A percentile compares a stretch with the other conserved stretches of the same genome.
Evolutionary conservation across 1,284 basidiomycete genomes (phyloP).

Genomic region (Rhodotorula sp.): DNA sequence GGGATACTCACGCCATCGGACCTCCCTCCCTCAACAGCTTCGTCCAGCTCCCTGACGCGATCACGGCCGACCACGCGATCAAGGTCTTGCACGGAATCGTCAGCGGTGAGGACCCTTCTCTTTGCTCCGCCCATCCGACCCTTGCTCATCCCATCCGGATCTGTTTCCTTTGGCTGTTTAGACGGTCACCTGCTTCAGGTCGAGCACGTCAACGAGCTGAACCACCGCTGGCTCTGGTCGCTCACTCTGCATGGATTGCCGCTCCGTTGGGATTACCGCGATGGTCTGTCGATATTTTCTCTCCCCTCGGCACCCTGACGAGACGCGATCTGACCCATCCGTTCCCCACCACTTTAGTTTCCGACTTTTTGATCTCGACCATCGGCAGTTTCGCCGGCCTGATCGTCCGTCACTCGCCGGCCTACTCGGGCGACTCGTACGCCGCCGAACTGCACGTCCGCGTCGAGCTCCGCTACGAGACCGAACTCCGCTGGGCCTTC

Average conservation of each 20-base stretch:
- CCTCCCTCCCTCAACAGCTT: neutral
- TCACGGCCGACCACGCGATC: slow-evolving; percentile 19
- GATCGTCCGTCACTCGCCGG: slow-evolving; percentile 6
- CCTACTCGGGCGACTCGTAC: neutral
- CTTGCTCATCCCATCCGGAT: too few species aligned
- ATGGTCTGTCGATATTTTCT: slow-evolving; percentile 9
- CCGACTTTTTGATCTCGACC: slow-evolving; percentile 30
- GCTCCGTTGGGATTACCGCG: slow-evolving; percentile 14
- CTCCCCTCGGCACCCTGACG: neutral
- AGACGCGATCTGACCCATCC: neutral
- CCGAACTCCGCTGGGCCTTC: slow-evolving; percentile 23
- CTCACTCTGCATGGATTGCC: slow-evolving; percentile 20
- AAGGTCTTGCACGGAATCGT: slow-evolving; percentile 17
- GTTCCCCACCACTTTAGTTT: neutral
- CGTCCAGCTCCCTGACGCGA: slow-evolving; percentile 26
- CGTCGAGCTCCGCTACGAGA: slow-evolving; percentile 30
- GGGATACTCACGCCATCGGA: too few species aligned
- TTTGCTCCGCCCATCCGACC: neutral
- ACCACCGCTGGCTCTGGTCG: slow-evolving; percentile 27
- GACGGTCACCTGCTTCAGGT: slow-evolving; percentile 20
- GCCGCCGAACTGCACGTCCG: neutral
- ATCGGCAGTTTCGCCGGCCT: slow-evolving; percentile 31
- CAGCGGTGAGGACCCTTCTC: neutral
- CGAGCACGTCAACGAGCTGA: slow-evolving; percentile 27
- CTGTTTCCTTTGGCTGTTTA: neutral